Base-by-base conservation (phyloP, 805 yeast genomes). In the Saturnispora quitensis region DNA sequence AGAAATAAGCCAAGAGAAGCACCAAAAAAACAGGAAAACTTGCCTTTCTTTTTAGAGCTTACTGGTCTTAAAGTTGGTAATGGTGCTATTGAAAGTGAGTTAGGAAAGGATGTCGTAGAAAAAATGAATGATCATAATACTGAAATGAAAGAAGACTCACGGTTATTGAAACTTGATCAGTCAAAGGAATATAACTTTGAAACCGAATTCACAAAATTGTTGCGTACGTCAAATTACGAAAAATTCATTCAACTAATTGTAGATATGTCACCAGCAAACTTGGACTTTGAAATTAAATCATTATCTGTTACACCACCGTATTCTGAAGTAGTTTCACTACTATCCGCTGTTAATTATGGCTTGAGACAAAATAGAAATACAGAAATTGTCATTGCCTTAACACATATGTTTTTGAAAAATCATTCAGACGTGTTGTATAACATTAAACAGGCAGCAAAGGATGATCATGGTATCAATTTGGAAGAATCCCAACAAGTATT, bases 1-100 rank as follows among this genome's bases (percentile, higher is more conserved):
- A 79, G 99, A 62, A 89, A 89, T 64, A 91, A 88, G 68, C 97
- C 99, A 22, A 81, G 73, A 48, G 97, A 89, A 64, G 85, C 91
- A 1, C 86, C 93, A 34, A 87, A 86, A 72, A 86, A 82, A 57
- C 88, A 96, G 1, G 86, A 85, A 57, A 76, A 81, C 55, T 80
- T 87, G 0, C 83, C 84, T 15, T 93, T 95, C 67, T 95, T 95
- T 73, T 71, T 93, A 53, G 77, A 80, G 45, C 70, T 84, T 20
- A 63, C 78, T 4, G 88, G 89, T 31, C 80, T 75, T 49, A 73
- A 73, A n/a, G 84, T 82, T 50, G 90, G 89, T 53, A 88, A 84
- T 61, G 77, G 80, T 28, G 89, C 89, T 0, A 64, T 69, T 45
- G 77, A 68, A 43, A 76, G 75, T 4, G 81, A 76, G 57, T 64